Percentiles rank a stretch among this genome's conserved stretches.
phyloP scores from a whole-genome alignment of 768 basidiomycete genomes.

The Hypsizygus marmoreus region DNA sequence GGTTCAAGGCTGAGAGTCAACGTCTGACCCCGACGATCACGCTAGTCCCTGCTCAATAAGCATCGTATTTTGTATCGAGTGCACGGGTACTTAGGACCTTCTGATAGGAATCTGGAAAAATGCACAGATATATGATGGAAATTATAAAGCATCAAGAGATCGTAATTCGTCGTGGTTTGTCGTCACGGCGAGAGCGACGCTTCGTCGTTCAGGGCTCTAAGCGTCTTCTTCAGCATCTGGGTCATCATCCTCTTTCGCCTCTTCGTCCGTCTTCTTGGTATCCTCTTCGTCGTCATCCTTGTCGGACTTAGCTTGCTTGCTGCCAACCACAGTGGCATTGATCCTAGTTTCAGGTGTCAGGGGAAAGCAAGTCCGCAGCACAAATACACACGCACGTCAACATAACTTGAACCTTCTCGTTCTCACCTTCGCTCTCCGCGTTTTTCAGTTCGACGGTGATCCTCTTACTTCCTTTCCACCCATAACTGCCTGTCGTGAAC shows the following conservation, averaged over 20 bases:
- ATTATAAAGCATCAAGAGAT: too few species aligned
- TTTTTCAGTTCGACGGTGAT: constrained; percentile 64
- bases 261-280: constrained; percentile 26
- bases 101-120: too few species aligned
- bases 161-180: too few species aligned
- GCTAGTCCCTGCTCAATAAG: too few species aligned
- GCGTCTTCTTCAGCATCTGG: constrained; percentile 28
- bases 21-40: too few species aligned
- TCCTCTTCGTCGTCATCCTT: constrained; percentile 35
- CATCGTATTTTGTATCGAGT: too few species aligned
- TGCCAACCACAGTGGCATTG: constrained; percentile 76
- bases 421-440: constrained; percentile 47
- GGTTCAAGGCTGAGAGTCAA: too few species aligned
- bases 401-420: constrained; percentile 72
- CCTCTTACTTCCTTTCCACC: constrained; percentile 80
- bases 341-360: constrained; percentile 43
- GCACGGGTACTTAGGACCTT: too few species aligned
- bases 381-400: constrained; percentile 55
- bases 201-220: background rate
- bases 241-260: constrained; percentile 24
- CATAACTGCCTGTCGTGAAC: constrained; percentile 78
- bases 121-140: too few species aligned
- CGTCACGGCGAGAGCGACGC: too few species aligned
- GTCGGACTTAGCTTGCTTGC: constrained; percentile 52
- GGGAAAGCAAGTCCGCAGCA: background rate